These are phyloP conservation scores for Entomortierella lignicola DNA, from an alignment of 192 early-diverging fungal species.

Conservation along the genomic window DNA sequence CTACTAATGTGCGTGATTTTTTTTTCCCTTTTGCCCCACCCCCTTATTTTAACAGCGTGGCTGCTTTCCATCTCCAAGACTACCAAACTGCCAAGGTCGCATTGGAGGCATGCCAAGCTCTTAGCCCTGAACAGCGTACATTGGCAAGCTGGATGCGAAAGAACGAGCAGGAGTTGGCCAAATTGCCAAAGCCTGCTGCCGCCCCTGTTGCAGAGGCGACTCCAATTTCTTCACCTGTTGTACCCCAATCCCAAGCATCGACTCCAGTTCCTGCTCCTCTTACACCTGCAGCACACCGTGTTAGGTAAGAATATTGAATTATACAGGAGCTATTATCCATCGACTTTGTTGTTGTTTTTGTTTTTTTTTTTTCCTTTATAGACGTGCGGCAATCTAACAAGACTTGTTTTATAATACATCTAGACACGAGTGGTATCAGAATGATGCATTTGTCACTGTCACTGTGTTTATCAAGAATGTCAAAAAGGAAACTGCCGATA, in stretches of 20 bases:
- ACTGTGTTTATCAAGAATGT: slow-evolving; percentile 93
- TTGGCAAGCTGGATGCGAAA: slow-evolving; percentile 65
- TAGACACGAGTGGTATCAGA: slow-evolving; percentile 99
- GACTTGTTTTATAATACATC: background rate
- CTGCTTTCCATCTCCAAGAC: slow-evolving; percentile 64
- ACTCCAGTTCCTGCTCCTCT: slow-evolving; percentile 23
- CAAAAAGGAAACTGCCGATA: slow-evolving; percentile 73
- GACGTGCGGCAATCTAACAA: background rate
- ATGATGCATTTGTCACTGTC: slow-evolving; percentile 86
- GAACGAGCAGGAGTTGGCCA: slow-evolving; percentile 69
- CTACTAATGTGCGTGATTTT: background rate
- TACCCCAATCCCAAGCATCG: no score
- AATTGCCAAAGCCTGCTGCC: slow-evolving; percentile 30
- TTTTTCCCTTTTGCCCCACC: background rate
- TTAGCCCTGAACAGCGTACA: slow-evolving; percentile 60
- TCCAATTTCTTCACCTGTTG: slow-evolving; percentile 17
- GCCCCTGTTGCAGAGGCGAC: slow-evolving; percentile 17
- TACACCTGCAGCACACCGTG: slow-evolving; percentile 38
- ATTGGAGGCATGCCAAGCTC: slow-evolving; percentile 57
- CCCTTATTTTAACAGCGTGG: slow-evolving; percentile 53
- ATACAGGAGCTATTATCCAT: background rate
- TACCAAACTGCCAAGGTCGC: slow-evolving; percentile 71
- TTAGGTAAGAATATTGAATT: slow-evolving; percentile 27
- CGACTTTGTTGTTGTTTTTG: background rate
- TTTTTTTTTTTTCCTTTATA: background rate